Base-by-base conservation (phyloP, 176 grass and related monocot genomes). In the Aegilops bicornis region DNA sequence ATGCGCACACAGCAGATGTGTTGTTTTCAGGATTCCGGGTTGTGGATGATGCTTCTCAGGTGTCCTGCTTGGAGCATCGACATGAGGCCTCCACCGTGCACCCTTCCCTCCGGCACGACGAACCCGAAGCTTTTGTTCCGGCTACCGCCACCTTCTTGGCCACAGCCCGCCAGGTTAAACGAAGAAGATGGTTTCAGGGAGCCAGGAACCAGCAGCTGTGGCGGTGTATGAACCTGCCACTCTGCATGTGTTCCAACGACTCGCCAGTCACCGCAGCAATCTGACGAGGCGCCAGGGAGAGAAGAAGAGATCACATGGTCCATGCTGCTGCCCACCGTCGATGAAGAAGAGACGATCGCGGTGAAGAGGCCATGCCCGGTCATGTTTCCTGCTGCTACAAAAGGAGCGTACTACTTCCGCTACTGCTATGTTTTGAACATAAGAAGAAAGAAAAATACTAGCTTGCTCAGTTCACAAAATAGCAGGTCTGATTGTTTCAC, bases 31-130 rank as follows among this genome's bases (percentile, higher is more conserved):
- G 78, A n/a, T 36, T 92, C 77, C 4, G 72, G 83, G 39, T 56
- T 82, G 45, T 80, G 71, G 64, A 75, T 69, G 80, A 58, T 73
- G 79, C 90, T 78, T 60, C 91, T 86, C 24, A 82, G 43, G 17
- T 45, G 15, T 76, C 43, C 83, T 37, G 36, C 8, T 64, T 86
- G 86, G 11, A 96, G 86, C 82, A 99, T 87, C 58, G 94, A 91
- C 89, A 96, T 96, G 50, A 96, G 79, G 5, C 94, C 97, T 62
- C 97, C 92, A 29, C 97, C 94, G 39, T 96, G 94, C 66, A 99
- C 94, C 85, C 94, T 91, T 58, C 97, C 94, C 76, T 99, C 97
- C 3, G 94, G 92, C 70, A 96, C 72, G 24, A 89, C 90, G 10
- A 92, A 88, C 19, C 81, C 82, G 8, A 87, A 79, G 67, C 83